Conservation (phyloP, 2,329 filamentous ascomycete genomes). For the Monosporascus ibericus region DNA sequence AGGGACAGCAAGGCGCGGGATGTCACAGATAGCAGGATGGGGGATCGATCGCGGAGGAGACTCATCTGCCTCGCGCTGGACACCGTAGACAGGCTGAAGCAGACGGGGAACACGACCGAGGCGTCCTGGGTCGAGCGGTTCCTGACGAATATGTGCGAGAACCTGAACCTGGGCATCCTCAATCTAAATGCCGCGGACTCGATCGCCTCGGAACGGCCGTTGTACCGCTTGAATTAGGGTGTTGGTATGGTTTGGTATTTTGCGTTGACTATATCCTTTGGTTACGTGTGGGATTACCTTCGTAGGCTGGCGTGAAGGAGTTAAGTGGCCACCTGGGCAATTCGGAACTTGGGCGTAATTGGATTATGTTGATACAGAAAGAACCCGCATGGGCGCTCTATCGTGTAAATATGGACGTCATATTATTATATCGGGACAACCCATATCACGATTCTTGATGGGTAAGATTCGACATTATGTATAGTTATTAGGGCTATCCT, state of each 20-base stretch:
- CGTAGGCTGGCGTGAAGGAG: slow-evolving; percentile 11
- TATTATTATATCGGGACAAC: too few species aligned
- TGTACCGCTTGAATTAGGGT: slow-evolving; percentile 4
- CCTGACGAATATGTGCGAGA: slow-evolving; percentile 9
- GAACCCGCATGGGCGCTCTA: too few species aligned
- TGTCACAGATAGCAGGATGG: neutral
- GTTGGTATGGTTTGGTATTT: slow-evolving; percentile 1
- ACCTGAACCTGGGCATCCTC: slow-evolving; percentile 12
- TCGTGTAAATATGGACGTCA: too few species aligned
- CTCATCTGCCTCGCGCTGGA: slow-evolving; percentile 19
- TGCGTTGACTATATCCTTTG: neutral
- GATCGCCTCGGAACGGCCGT: slow-evolving; percentile 6
- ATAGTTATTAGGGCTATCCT: too few species aligned
- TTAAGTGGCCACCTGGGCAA: too few species aligned
- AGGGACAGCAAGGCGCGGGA: slow-evolving; percentile 3
- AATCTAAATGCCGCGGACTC: slow-evolving; percentile 6
- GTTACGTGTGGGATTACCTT: too few species aligned
- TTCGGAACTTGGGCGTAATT: too few species aligned
- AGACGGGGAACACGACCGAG: slow-evolving; percentile 16
- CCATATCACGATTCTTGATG: too few species aligned
- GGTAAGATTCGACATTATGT: too few species aligned
- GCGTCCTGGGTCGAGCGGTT: slow-evolving; percentile 21
- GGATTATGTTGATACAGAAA: too few species aligned
- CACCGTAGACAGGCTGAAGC: slow-evolving; percentile 16
- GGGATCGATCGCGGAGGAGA: slow-evolving; percentile 1